Base-by-base conservation (phyloP, 768 basidiomycete species). In the Mrakia frigida region DNA sequence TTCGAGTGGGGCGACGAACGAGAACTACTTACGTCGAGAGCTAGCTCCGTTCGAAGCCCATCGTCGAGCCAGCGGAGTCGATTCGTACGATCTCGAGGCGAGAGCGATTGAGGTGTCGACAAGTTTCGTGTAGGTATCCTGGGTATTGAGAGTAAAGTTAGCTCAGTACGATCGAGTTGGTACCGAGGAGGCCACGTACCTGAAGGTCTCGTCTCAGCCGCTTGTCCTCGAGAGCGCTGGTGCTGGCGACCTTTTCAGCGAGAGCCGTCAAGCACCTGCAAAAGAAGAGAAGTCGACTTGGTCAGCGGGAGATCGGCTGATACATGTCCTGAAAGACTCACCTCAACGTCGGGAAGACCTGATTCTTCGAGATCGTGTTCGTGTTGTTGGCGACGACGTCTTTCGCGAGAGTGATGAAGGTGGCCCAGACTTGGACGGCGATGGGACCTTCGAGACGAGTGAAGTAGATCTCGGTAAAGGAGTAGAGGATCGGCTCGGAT, bases 391-490 rank as follows among this genome's bases (percentile, higher is more conserved):
- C 86, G n/a, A 88, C 83, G 31, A 96, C 82, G 33, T 98, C 95
- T 81, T 91, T 92, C 10, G 89, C 88, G 60, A 98, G 85, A 69
- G 89, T 88, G 78, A 92, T 85, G 80, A 90, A 90, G 28, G 92
- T 88, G 60, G 85, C 83, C 96, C 96, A 98, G 28, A 98, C 91
- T 84, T 98, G 97, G 16, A 94, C 86, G 4, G 93, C 95, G 50
- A 97, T 85, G 0, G 97, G 93, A 0, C 93, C 93, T 82, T 98
- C 97, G 59, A 98, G 83, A 14, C 90, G 88, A 25, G 84, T 84
- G 39, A 98, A 82, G 81, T 98, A 98, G 74, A 89, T 89, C 81
- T 98, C 94, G 65, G 98, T 85, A 82, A 98, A 98, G 41, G 87
- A 88, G 86, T 93, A 94, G n/a, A 94, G 81, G 23, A 87, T 86